phyloP scores from a whole-genome alignment of 192 early-diverging fungal genomes.

The Physocladia obscura region DNA sequence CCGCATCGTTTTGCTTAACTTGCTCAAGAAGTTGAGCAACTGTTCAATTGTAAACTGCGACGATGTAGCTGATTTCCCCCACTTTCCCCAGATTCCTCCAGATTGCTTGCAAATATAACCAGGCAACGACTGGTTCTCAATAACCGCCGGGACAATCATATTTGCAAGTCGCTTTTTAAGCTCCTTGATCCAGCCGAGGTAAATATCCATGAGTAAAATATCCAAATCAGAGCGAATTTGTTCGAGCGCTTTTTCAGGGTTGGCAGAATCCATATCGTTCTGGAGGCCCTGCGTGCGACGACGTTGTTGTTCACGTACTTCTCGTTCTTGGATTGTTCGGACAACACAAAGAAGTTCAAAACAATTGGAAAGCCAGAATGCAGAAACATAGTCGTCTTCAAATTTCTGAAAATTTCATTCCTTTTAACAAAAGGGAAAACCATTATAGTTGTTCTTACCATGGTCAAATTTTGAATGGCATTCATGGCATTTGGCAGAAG shows the following conservation, averaged over 20 bases:
- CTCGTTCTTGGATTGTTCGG: constrained; percentile 56
- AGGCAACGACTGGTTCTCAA: constrained; percentile 91
- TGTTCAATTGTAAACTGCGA: constrained; percentile 93
- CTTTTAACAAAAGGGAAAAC: neutral
- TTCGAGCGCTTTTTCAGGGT: constrained; percentile 74
- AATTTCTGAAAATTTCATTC: constrained; percentile 45
- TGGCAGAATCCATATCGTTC: constrained; percentile 27
- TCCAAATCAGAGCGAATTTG: constrained; percentile 88
- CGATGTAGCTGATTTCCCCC: constrained; percentile 71
- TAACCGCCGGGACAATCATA: constrained; percentile 93
- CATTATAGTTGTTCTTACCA: no score
- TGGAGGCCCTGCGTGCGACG: constrained; percentile 18
- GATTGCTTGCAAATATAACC: constrained; percentile 90
- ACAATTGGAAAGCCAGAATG: constrained; percentile 96
- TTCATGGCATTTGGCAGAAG: constrained; percentile 85
- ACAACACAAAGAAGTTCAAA: constrained; percentile 92
- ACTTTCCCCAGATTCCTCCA: constrained; percentile 85
- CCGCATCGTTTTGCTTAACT: constrained; percentile 91
- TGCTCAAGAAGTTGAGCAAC: constrained; percentile 87
- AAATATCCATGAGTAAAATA: constrained; percentile 88
- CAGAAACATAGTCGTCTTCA: constrained; percentile 80
- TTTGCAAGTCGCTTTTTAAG: constrained; percentile 90
- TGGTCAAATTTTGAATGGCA: constrained; percentile 53
- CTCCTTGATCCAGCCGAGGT: constrained; percentile 97
- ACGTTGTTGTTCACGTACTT: constrained; percentile 54